These are phyloP conservation scores for Cytospora piceae DNA, from an alignment of 2,329 filamentous ascomycete species.

Conservation along the genomic window DNA sequence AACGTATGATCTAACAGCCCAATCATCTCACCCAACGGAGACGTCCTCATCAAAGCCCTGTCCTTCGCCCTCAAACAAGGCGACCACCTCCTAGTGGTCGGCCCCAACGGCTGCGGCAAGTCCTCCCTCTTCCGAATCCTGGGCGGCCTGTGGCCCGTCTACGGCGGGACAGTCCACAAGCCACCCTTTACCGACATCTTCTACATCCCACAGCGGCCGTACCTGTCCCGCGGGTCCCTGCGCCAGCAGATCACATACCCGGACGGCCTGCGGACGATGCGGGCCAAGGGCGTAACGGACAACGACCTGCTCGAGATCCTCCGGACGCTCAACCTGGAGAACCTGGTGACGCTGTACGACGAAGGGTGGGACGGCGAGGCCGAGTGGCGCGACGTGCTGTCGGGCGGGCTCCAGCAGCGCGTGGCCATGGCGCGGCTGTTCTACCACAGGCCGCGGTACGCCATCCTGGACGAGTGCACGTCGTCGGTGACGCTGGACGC, in stretches of 20 bases:
- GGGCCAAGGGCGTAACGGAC: slow-evolving; percentile 80
- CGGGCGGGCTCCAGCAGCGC: slow-evolving; percentile 89
- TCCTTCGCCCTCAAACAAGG: slow-evolving; percentile 86
- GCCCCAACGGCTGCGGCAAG: slow-evolving; percentile 96
- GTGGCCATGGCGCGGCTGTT: slow-evolving; percentile 96
- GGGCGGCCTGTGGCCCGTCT: slow-evolving; percentile 95
- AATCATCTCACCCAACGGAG: slow-evolving; percentile 95
- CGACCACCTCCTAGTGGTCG: slow-evolving; percentile 91
- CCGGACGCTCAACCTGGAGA: slow-evolving; percentile 77
- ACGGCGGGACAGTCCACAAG: slow-evolving; percentile 90
- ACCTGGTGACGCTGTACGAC: slow-evolving; percentile 76
- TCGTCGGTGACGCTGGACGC: slow-evolving; percentile 93
- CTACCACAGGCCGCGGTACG: slow-evolving; percentile 90
- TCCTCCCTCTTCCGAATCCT: slow-evolving; percentile 95
- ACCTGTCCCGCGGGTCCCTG: slow-evolving; percentile 88
- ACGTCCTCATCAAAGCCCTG: slow-evolving; percentile 82
- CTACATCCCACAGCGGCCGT: slow-evolving; percentile 96
- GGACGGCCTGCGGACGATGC: slow-evolving; percentile 85
- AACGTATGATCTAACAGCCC: slow-evolving; percentile 52
- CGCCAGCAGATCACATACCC: slow-evolving; percentile 97
- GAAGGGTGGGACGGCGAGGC: slow-evolving; percentile 90
- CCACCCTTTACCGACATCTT: slow-evolving; percentile 93
- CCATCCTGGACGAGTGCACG: slow-evolving; percentile 96
- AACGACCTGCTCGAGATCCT: slow-evolving; percentile 78
- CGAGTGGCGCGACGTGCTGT: slow-evolving; percentile 94